These are phyloP conservation scores for Aurinia saxatilis DNA, from an alignment of 345 rosid species.

Conservation along the genomic window DNA sequence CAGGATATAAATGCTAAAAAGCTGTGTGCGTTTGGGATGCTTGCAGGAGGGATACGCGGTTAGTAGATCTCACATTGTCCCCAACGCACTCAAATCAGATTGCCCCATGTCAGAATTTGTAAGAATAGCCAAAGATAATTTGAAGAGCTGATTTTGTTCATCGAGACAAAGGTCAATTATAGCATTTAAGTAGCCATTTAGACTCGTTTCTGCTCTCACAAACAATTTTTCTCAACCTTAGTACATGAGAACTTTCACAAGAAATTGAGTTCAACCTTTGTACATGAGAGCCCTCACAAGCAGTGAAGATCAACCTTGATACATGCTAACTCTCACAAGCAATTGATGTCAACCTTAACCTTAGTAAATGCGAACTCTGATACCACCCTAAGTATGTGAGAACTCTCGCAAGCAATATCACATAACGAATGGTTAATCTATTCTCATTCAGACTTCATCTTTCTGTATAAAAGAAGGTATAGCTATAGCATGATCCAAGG, in stretches of 20 bases:
- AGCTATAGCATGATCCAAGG: neutral
- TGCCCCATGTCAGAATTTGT: slow-evolving; percentile 58
- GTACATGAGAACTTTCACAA: no score
- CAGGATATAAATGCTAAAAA: neutral
- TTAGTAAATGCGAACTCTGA: no score
- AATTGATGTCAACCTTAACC: no score
- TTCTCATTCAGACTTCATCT: neutral
- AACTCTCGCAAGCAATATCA: no score
- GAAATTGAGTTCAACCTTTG: no score
- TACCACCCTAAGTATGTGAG: no score
- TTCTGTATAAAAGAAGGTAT: neutral
- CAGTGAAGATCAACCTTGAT: no score
- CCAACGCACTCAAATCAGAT: slow-evolving; percentile 67
- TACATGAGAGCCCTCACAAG: no score
- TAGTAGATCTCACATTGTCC: slow-evolving; percentile 66
- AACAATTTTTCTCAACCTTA: no score
- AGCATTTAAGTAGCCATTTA: no score
- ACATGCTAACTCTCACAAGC: no score
- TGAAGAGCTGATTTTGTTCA: neutral
- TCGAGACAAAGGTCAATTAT: neutral
- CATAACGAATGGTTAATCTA: neutral
- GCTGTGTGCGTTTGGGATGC: neutral
- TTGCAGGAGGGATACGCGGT: slow-evolving; percentile 75
- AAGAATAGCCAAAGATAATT: slow-evolving; percentile 40
- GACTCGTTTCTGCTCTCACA: no score